Conservation (phyloP, 441 rosid species). For the Brassica balearica region DNA sequence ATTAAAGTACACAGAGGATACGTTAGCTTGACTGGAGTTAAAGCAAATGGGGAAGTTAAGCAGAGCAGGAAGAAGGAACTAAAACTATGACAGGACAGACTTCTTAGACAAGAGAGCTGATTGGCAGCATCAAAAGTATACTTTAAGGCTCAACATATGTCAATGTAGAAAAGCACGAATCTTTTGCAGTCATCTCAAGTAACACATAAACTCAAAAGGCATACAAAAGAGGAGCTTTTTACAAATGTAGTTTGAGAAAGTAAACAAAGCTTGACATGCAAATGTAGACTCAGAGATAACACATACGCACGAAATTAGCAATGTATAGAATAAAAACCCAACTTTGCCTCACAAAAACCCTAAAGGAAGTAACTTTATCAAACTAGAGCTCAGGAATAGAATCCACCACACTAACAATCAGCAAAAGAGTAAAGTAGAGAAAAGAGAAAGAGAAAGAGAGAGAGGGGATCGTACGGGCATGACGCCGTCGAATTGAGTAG, state of each 20-base stretch:
- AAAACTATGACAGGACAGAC: not conserved
- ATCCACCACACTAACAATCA: too few relatives aligned
- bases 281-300: conserved; percentile 2
- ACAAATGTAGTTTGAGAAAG: not conserved
- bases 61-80: conserved; percentile 10
- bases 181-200: conserved; percentile 17
- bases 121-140: not conserved
- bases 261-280: conserved; percentile 18
- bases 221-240: not conserved
- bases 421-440: not conserved
- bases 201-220: conserved; percentile 2
- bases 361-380: conserved; percentile 30
- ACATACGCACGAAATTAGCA: not conserved
- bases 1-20: conserved; percentile 27
- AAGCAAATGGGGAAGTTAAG: conserved; percentile 11
- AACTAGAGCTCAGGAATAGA: too few relatives aligned
- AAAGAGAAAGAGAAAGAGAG: not conserved
- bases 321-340: not conserved
- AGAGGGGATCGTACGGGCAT: conserved; percentile 67
- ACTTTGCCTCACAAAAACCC: conserved; percentile 15
- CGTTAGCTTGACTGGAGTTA: conserved; percentile 19
- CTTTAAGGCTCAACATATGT: not conserved
- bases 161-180: conserved; percentile 21
- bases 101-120: not conserved
- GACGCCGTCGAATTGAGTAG: conserved; percentile 88